phyloP scores from a whole-genome alignment of 176 grass and related monocot species.

The Tillandsia leiboldiana region DNA sequence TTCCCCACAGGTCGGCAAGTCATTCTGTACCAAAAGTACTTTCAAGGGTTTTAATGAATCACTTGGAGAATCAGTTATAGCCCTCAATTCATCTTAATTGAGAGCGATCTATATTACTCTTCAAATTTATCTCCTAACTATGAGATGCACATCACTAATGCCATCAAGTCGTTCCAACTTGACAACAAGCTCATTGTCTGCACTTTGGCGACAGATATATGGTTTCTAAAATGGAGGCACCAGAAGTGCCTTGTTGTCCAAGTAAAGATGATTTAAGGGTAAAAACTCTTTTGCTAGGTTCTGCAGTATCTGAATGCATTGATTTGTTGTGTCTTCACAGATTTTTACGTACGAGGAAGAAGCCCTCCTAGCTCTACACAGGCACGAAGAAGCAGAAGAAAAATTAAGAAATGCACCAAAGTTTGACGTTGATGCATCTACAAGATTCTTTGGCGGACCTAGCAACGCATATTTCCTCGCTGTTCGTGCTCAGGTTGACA shows the following conservation, averaged over 20 bases:
- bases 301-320: neutral
- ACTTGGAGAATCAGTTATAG: neutral
- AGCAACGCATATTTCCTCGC: slow-evolving; percentile 63
- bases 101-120: too few species aligned
- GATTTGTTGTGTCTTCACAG: slow-evolving; percentile 27
- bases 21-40: neutral
- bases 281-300: neutral
- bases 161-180: too few species aligned
- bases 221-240: neutral
- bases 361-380: slow-evolving; percentile 55
- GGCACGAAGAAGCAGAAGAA: slow-evolving; percentile 67
- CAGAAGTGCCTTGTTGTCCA: slow-evolving; percentile 5
- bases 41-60: neutral
- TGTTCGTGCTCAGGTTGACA: slow-evolving; percentile 73
- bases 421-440: slow-evolving; percentile 49
- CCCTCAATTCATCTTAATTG: too few species aligned
- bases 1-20: neutral
- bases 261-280: too few species aligned
- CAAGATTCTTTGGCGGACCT: slow-evolving; percentile 64
- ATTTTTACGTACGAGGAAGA: slow-evolving; percentile 72
- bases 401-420: slow-evolving; percentile 65
- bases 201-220: slow-evolving; percentile 12
- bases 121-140: too few species aligned
- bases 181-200: slow-evolving; percentile 1
- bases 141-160: too few species aligned